Percentiles rank a stretch among this genome's conserved stretches.
Conservation (phyloP, 2,329 filamentous ascomycete species). For the Neofusicoccum parvum region DNA sequence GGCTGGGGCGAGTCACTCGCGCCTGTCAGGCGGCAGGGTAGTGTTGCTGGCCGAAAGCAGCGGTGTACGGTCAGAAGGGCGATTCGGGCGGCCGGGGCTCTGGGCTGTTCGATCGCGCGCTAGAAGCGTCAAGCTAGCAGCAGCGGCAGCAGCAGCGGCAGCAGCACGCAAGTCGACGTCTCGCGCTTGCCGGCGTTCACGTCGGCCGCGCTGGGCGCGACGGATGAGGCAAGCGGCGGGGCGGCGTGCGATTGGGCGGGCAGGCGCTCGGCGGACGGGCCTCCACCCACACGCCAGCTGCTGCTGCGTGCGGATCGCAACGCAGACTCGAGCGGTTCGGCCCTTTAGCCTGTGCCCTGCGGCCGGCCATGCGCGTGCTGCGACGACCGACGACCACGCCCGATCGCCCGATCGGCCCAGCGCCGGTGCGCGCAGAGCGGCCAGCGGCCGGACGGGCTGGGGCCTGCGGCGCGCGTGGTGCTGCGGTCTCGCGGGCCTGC, state of each 20-base stretch:
- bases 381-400: background rate
- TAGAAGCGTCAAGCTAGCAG: background rate
- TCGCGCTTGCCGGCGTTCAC: background rate
- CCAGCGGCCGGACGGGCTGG: no score
- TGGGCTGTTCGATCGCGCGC: background rate
- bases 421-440: background rate
- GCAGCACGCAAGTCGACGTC: background rate
- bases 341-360: slow-evolving; percentile 7
- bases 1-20: slow-evolving; percentile 1
- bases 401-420: background rate
- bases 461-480: no score
- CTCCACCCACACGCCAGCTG: background rate
- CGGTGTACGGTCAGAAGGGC: slow-evolving; percentile 14
- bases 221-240: background rate
- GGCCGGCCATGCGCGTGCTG: background rate
- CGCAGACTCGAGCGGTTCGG: background rate
- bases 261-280: background rate
- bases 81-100: background rate
- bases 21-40: slow-evolving; percentile 8
- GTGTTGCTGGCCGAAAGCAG: background rate
- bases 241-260: background rate
- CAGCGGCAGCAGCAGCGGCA: background rate
- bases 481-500: no score
- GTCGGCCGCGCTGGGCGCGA: background rate
- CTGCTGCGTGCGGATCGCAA: slow-evolving; percentile 8